Evolutionary conservation across 1,139 yeast species (phyloP).

Genomic region (Debaryomyces robertsiae): DNA sequence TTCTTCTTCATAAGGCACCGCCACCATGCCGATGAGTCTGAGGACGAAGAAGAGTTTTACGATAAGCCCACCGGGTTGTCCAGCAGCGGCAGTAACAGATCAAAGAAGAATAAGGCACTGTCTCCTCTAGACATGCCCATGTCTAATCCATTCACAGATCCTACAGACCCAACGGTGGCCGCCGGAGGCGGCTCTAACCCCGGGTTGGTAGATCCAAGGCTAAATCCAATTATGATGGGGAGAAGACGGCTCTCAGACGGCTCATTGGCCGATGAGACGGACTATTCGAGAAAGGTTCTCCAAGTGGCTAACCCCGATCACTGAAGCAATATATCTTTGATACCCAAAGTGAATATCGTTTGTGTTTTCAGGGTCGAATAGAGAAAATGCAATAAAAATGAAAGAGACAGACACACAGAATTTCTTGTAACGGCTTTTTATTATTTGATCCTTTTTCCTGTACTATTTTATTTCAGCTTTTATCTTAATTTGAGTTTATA

Average conservation of each 20-base stretch:
- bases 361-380: constrained; percentile 1
- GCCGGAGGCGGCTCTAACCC: constrained; percentile 22
- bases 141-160: constrained; percentile 61
- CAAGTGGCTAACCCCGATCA: constrained; percentile 74
- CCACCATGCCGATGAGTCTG: constrained; percentile 45
- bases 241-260: constrained; percentile 76
- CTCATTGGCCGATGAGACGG: constrained; percentile 76
- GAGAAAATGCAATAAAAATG: neutral
- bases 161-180: constrained; percentile 43
- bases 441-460: constrained; percentile 7
- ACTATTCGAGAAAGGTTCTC: constrained; percentile 70
- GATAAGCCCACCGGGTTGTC: constrained; percentile 33
- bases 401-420: neutral
- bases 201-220: constrained; percentile 52
- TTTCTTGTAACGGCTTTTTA: constrained; percentile 4
- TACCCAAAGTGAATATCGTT: too few relatives aligned
- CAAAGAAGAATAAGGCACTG: constrained; percentile 27
- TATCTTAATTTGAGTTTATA: constrained; percentile 8
- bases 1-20: constrained; percentile 53
- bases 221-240: constrained; percentile 71
- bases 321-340: constrained; percentile 1
- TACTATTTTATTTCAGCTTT: constrained; percentile 8
- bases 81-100: constrained; percentile 32
- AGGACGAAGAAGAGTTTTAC: constrained; percentile 48
- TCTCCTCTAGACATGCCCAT: constrained; percentile 47